Conservation (phyloP, 169 alveolate genomes). For the Plasmodium inui region DNA sequence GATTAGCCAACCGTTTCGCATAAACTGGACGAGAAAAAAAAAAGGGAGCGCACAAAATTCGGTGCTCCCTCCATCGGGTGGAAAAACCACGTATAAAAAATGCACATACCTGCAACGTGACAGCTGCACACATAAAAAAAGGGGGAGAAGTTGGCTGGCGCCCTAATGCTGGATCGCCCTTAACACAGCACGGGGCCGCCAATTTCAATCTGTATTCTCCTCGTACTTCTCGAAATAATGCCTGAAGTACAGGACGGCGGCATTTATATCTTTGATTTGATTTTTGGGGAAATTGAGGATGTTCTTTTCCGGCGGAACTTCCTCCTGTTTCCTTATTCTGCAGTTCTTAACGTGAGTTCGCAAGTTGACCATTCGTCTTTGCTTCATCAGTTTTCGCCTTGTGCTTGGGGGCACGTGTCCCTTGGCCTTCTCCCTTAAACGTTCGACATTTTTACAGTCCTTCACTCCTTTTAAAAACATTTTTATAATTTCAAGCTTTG, state of each 20-base stretch:
- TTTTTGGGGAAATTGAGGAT: constrained; percentile 68
- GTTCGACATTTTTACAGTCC: constrained; percentile 74
- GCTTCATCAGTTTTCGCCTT: constrained; percentile 70
- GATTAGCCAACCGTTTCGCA: background rate
- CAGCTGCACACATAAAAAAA: constrained; percentile 17
- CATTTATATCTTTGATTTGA: constrained; percentile 66
- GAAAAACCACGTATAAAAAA: background rate
- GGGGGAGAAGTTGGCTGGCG: background rate
- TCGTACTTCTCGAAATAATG: constrained; percentile 69
- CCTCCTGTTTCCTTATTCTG: constrained; percentile 66
- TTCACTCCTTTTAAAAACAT: constrained; percentile 73
- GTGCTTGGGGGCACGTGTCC: constrained; percentile 74
- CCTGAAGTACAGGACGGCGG: constrained; percentile 64
- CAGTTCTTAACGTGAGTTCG: constrained; percentile 51
- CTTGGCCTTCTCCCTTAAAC: constrained; percentile 48
- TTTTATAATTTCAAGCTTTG: constrained; percentile 59
- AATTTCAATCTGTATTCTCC: background rate
- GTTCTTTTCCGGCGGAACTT: constrained; percentile 49
- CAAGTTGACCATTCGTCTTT: constrained; percentile 68
- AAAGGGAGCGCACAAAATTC: background rate
- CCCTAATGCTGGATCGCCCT: background rate
- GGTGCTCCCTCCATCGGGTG: background rate
- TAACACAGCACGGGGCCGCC: background rate
- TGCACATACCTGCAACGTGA: background rate
- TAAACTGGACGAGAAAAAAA: background rate